Conservation (phyloP, 2,329 filamentous ascomycete genomes). For the Phaeosphaeriaceae sp. region DNA sequence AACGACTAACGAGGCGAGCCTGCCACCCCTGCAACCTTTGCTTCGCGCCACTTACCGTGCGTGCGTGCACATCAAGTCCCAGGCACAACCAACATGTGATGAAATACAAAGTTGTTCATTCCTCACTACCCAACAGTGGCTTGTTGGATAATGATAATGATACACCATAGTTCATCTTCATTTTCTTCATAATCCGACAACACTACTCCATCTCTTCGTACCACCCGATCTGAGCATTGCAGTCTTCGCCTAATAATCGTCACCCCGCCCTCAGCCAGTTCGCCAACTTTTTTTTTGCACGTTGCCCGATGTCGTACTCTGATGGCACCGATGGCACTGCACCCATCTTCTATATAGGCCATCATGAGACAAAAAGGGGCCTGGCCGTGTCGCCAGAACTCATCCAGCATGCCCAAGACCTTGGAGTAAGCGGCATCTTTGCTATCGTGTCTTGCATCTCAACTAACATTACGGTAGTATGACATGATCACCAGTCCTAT, state of each 20-base stretch:
- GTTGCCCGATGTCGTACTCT: conserved; percentile 41
- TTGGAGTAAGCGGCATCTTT: conserved; percentile 62
- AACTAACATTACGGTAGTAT: conserved; percentile 63
- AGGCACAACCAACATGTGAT: conserved; percentile 1
- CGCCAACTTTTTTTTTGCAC: not conserved
- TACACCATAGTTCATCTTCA: too few species aligned
- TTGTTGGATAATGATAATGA: not conserved
- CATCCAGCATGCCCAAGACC: conserved; percentile 71
- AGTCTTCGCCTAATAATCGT: not conserved
- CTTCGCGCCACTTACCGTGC: not conserved
- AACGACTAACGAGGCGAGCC: not conserved
- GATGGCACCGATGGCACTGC: conserved; percentile 44
- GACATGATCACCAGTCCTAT: conserved; percentile 80
- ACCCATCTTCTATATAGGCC: conserved; percentile 71
- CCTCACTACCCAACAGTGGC: not conserved
- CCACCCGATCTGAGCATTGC: not conserved
- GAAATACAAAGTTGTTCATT: not conserved
- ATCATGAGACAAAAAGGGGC: conserved; percentile 71
- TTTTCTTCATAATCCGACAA: too few species aligned
- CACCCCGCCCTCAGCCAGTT: too few species aligned
- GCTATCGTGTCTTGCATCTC: not conserved
- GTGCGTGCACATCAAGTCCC: not conserved
- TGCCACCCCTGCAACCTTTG: too few species aligned
- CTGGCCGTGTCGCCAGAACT: conserved; percentile 68
- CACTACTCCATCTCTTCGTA: too few species aligned